Evolutionary conservation across 495 filamentous ascomycete genomes (phyloP).

Genomic region (Aspergillus asperescens): DNA sequence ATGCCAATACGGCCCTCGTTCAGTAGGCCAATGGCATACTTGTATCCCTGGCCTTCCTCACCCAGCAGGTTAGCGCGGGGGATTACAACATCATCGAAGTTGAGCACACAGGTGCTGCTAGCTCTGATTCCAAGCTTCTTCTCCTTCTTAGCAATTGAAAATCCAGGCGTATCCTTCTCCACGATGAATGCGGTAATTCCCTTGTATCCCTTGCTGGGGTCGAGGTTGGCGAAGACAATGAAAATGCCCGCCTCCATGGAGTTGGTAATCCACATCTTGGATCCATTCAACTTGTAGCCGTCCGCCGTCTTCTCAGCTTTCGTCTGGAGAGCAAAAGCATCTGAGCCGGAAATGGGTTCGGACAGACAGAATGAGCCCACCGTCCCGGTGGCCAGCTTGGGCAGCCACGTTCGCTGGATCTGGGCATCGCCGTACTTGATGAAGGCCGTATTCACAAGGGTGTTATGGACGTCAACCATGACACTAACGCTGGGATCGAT

Average conservation of each 20-base stretch:
- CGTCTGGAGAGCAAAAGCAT: constrained; percentile 92
- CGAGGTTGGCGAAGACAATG: constrained; percentile 95
- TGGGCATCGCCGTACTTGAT: constrained; percentile 75
- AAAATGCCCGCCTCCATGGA: constrained; percentile 89
- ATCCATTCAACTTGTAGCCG: constrained; percentile 81
- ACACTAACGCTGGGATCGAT: constrained; percentile 94
- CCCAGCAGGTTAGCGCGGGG: constrained; percentile 83
- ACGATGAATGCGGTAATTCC: constrained; percentile 96
- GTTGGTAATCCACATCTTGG: constrained; percentile 99
- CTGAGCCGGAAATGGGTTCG: constrained; percentile 87
- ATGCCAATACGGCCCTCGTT: constrained; percentile 99
- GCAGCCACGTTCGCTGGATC: constrained; percentile 78
- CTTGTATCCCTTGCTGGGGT: constrained; percentile 83
- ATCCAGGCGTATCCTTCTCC: constrained; percentile 82
- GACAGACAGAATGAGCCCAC: constrained; percentile 96
- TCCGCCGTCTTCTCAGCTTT: constrained; percentile 70
- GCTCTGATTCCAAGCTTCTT: constrained; percentile 98
- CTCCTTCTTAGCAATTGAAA: constrained; percentile 98
- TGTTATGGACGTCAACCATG: constrained; percentile 95
- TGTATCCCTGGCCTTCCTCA: constrained; percentile 87
- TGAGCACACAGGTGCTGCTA: constrained; percentile 93
- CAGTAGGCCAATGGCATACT: constrained; percentile 91
- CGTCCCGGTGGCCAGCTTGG: constrained; percentile 78
- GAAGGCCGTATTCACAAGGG: constrained; percentile 89
- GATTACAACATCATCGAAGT: constrained; percentile 94